Conservation (phyloP, 2,329 filamentous ascomycete genomes). For the Fusarium sp. region DNA sequence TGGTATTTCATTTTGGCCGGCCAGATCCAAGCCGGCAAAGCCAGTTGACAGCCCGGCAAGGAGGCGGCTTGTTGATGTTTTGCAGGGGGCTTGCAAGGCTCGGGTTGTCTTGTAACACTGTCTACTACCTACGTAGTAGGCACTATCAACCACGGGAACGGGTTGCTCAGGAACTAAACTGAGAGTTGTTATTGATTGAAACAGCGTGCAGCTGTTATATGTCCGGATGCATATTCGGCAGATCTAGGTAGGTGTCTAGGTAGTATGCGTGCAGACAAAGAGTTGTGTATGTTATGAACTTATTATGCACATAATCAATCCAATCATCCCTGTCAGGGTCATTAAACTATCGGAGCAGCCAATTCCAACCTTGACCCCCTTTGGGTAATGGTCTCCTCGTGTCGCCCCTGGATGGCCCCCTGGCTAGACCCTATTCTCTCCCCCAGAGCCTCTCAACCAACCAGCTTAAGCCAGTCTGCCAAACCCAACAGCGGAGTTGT, state of each 20-base stretch:
- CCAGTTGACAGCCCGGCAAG: slow-evolving; percentile 19
- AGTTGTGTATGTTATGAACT: too few species aligned
- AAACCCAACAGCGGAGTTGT: slow-evolving; percentile 14
- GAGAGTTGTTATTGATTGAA: slow-evolving; percentile 18
- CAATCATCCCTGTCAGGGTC: slow-evolving; percentile 42
- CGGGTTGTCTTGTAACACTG: slow-evolving; percentile 10
- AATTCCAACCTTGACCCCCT: slow-evolving; percentile 49
- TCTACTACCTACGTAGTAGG: neutral
- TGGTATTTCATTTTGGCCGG: slow-evolving; percentile 5
- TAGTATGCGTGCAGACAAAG: neutral
- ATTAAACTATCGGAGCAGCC: slow-evolving; percentile 52
- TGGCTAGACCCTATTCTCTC: slow-evolving; percentile 15
- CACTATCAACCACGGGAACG: slow-evolving; percentile 1
- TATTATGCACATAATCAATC: slow-evolving; percentile 17
- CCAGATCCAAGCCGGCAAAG: slow-evolving; percentile 28
- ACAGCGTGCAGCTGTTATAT: neutral
- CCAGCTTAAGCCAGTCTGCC: slow-evolving; percentile 2
- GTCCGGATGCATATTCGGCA: neutral
- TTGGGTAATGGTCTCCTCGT: slow-evolving; percentile 45
- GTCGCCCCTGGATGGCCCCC: slow-evolving; percentile 25
- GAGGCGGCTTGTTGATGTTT: slow-evolving; percentile 25
- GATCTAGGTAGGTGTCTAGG: slow-evolving; percentile 1
- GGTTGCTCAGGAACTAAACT: neutral
- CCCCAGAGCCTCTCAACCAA: slow-evolving; percentile 11
- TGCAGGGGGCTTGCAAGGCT: slow-evolving; percentile 9